These are phyloP conservation scores for Westerdykella sp. DNA, from an alignment of 2,329 filamentous ascomycete species.

Conservation along the genomic window DNA sequence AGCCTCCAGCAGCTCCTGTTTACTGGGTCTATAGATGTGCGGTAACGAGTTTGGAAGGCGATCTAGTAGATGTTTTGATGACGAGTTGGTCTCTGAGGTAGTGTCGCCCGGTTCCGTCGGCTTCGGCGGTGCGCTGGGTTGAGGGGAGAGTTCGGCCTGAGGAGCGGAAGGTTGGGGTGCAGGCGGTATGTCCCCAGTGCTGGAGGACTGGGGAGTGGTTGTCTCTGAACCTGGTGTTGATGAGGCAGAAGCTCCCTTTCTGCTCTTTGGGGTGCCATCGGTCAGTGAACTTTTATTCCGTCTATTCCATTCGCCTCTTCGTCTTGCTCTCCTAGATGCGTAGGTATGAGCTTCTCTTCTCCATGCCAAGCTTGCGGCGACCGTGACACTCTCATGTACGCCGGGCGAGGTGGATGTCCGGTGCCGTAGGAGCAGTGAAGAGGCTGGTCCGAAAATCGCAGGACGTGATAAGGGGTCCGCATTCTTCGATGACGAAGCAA, in stretches of 20 bases:
- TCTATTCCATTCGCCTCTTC: constrained; percentile 12
- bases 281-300: constrained; percentile 37
- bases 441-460: constrained; percentile 9
- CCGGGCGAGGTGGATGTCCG: constrained; percentile 3
- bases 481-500: constrained; percentile 1
- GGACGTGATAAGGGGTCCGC: constrained; percentile 4
- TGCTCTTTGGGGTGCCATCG: constrained; percentile 19
- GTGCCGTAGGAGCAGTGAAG: constrained; percentile 9
- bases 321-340: constrained; percentile 11
- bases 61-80: constrained; percentile 47
- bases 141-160: constrained; percentile 27
- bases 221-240: not conserved
- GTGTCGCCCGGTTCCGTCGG: constrained; percentile 12
- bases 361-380: constrained; percentile 26
- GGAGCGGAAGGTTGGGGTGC: constrained; percentile 13
- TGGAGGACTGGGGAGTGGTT: too few relatives aligned
- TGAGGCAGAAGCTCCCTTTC: constrained; percentile 1
- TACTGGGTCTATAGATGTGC: constrained; percentile 74
- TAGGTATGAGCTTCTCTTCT: constrained; percentile 23
- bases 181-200: not conserved
- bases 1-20: constrained; percentile 85
- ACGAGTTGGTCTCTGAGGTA: constrained; percentile 17
- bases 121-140: constrained; percentile 25
- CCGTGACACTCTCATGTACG: constrained; percentile 17
- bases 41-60: constrained; percentile 54